Percentiles rank a stretch among this genome's conserved stretches.
Conservation (phyloP, 1,284 basidiomycete genomes). For the Pseudozyma pruni region DNA sequence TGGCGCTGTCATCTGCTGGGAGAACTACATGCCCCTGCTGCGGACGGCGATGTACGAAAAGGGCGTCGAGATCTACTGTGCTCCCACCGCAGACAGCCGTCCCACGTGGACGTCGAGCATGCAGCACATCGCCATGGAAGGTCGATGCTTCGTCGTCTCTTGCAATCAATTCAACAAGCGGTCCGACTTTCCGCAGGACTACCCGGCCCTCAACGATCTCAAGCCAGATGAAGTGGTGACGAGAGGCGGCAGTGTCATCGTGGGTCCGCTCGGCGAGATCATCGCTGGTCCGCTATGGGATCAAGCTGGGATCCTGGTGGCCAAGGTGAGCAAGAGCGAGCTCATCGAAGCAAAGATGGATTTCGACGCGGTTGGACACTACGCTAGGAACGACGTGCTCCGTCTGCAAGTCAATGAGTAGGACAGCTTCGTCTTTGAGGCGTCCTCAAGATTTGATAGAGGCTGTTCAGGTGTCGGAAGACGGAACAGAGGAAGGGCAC, state of each 20-base stretch:
- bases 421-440: too few species aligned
- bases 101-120: slow-evolving; percentile 76
- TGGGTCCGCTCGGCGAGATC: slow-evolving; percentile 76
- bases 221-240: slow-evolving; percentile 73
- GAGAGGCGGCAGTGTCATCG: slow-evolving; percentile 77
- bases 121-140: slow-evolving; percentile 80
- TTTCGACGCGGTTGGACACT: slow-evolving; percentile 78
- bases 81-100: slow-evolving; percentile 78
- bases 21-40: slow-evolving; percentile 78
- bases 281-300: slow-evolving; percentile 77
- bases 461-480: background rate
- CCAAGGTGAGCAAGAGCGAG: slow-evolving; percentile 75
- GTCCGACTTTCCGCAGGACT: slow-evolving; percentile 73
- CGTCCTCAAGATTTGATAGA: too few species aligned
- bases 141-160: slow-evolving; percentile 78
- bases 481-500: background rate
- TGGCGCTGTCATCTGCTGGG: slow-evolving; percentile 39
- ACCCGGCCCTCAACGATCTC: slow-evolving; percentile 67
- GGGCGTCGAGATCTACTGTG: slow-evolving; percentile 77
- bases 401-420: slow-evolving; percentile 31
- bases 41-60: slow-evolving; percentile 73
- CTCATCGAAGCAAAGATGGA: slow-evolving; percentile 78
- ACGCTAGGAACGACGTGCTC: slow-evolving; percentile 74
- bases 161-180: slow-evolving; percentile 72
- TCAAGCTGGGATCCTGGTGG: slow-evolving; percentile 74